These are phyloP conservation scores for Artemisia annua DNA, from an alignment of 129 eudicot genomes.

Conservation along the genomic window DNA sequence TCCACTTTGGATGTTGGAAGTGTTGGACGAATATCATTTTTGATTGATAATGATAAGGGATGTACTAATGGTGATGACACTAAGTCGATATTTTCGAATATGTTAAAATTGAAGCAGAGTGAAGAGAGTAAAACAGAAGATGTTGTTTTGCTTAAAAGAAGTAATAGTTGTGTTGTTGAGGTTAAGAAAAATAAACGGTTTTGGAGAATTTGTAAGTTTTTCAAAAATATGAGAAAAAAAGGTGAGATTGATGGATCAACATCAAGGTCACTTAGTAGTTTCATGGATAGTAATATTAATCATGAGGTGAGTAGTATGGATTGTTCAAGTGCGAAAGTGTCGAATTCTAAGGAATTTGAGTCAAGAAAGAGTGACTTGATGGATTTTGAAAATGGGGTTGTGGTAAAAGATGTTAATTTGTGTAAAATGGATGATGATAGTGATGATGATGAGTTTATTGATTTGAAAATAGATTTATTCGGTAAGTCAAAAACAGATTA, in stretches of 20 bases:
- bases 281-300: slow-evolving; percentile 46
- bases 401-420: slow-evolving; percentile 54
- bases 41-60: slow-evolving; percentile 70
- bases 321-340: slow-evolving; percentile 70
- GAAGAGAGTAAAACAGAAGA: slow-evolving; percentile 40
- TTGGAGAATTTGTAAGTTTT: slow-evolving; percentile 74
- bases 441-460: slow-evolving; percentile 74
- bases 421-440: slow-evolving; percentile 48
- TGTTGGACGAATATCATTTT: slow-evolving; percentile 70
- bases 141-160: slow-evolving; percentile 58
- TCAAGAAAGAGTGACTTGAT: slow-evolving; percentile 44
- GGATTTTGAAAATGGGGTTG: slow-evolving; percentile 34
- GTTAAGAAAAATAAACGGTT: slow-evolving; percentile 59
- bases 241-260: slow-evolving; percentile 63
- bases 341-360: slow-evolving; percentile 56
- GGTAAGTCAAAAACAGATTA: slow-evolving; percentile 41
- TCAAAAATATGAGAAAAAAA: slow-evolving; percentile 55
- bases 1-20: slow-evolving; percentile 59
- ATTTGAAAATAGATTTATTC: slow-evolving; percentile 61
- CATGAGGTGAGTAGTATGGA: neutral
- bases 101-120: slow-evolving; percentile 28
- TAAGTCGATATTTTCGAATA: slow-evolving; percentile 7
- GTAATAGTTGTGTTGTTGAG: slow-evolving; percentile 67
- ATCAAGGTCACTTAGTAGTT: slow-evolving; percentile 80
- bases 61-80: slow-evolving; percentile 5